phyloP scores from a whole-genome alignment of 1,284 basidiomycete genomes.

The Tilletia setariae region DNA sequence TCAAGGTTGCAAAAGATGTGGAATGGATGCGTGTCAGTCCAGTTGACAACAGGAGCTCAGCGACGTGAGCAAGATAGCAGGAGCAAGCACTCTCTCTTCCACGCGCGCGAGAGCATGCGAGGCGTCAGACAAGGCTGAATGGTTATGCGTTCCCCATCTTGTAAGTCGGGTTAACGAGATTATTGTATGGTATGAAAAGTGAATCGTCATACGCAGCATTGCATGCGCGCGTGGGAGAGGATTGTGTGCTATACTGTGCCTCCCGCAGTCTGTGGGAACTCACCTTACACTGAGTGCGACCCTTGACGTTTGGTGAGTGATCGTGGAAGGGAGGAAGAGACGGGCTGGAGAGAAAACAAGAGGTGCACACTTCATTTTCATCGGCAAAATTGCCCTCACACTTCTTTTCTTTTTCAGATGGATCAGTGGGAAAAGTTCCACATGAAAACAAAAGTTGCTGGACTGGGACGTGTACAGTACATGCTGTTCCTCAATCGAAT shows the following conservation, averaged over 20 bases:
- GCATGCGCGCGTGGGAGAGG: neutral
- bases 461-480: too few species aligned
- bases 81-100: neutral
- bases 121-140: slow-evolving; percentile 17
- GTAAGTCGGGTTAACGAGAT: slow-evolving; percentile 16
- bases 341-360: too few species aligned
- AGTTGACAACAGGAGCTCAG: neutral
- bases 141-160: slow-evolving; percentile 9
- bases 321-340: too few species aligned
- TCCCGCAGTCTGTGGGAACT: too few species aligned
- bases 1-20: neutral
- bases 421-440: too few species aligned
- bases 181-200: slow-evolving; percentile 14
- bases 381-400: too few species aligned
- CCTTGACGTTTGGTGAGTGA: too few species aligned
- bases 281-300: too few species aligned
- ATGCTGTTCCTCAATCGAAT: slow-evolving; percentile 2
- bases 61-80: neutral
- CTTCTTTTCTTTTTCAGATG: too few species aligned
- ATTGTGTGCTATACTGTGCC: too few species aligned
- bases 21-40: neutral
- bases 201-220: slow-evolving; percentile 6
- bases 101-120: neutral
- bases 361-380: too few species aligned
- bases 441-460: too few species aligned